Evolutionary conservation across 2,329 filamentous ascomycete genomes (phyloP), one percentile per base, ranked within the genome.

Genomic region (Aspergillus luchuensis): DNA sequence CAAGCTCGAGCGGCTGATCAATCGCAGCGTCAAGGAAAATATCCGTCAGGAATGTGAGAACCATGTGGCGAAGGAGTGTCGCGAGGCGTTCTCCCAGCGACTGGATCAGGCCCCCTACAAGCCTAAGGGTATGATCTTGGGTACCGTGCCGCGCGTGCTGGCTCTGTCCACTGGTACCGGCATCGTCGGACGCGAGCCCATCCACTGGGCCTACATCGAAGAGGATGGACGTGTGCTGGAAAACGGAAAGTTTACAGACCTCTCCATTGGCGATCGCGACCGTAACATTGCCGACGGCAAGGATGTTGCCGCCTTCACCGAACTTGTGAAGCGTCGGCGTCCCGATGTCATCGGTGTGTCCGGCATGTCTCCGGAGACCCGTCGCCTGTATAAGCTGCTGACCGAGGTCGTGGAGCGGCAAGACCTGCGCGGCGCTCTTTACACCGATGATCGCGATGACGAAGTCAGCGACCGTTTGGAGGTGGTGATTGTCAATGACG

Each of bases 61-160:
- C 69, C 89, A 92, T 70, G 87, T 99, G 53, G 88, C 93, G n/a
- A 91, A 89, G 70, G 85, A 88, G 57, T 96, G 93, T 70, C 90
- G 95, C 55, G 92, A 96, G 67, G 91, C 92, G 63, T 98, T 95
- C 76, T 90, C 89, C 47, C 89, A 90, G 76, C 91, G 92, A 73
- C 86, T 99, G 23, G 95, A 99, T 71, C 95, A 99, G 77, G 93
- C 95, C 8, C 95, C 95, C 0, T 96, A 93, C 79, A 97, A 97
- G 76, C 93, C 95, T 5, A 93, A 94, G 77, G 93, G 92, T 8
- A 92, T 97, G 86, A 85, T 92, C 19, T 82, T 96, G 41, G 95
- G 95, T 25, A 97, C 93, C 0, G 85, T 89, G 6, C 93, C 95
- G 49, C 89, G 94, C 33, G 92, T 97, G 5, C 84, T 99, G 51